These are phyloP conservation scores for Olyra latifolia DNA, from an alignment of 176 grass and related monocot species.

Conservation along the genomic window DNA sequence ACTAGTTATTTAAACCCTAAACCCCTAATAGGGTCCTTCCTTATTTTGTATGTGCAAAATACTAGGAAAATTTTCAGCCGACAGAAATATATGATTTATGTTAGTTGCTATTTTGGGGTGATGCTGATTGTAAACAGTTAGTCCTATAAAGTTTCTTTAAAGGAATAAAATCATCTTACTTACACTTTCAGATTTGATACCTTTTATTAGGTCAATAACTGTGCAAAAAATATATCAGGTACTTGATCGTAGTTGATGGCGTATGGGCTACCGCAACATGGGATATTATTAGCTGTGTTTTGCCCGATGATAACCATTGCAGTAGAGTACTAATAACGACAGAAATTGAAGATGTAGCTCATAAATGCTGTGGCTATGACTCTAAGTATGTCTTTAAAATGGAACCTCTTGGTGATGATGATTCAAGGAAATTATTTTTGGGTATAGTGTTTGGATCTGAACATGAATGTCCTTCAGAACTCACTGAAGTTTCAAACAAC, in stretches of 20 bases:
- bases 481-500: not conserved
- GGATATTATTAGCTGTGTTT: not conserved
- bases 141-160: too few relatives aligned
- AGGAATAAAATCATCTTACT: too few relatives aligned
- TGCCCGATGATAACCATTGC: not conserved
- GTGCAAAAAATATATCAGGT: not conserved
- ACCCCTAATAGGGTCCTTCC: too few relatives aligned
- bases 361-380: not conserved
- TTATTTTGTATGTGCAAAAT: too few relatives aligned
- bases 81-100: too few relatives aligned
- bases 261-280: not conserved
- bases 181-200: too few relatives aligned
- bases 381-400: not conserved
- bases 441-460: not conserved
- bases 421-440: not conserved
- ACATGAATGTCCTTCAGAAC: not conserved
- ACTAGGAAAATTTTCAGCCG: too few relatives aligned
- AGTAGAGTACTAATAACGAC: conserved; percentile 4
- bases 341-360: not conserved
- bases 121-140: too few relatives aligned
- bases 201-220: too few relatives aligned
- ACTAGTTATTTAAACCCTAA: too few relatives aligned
- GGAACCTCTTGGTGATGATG: not conserved
- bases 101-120: too few relatives aligned
- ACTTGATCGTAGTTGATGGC: conserved; percentile 5